Evolutionary conservation across 176 grass and related monocot species (phyloP).

Genomic region (Musa schizocarpa): DNA sequence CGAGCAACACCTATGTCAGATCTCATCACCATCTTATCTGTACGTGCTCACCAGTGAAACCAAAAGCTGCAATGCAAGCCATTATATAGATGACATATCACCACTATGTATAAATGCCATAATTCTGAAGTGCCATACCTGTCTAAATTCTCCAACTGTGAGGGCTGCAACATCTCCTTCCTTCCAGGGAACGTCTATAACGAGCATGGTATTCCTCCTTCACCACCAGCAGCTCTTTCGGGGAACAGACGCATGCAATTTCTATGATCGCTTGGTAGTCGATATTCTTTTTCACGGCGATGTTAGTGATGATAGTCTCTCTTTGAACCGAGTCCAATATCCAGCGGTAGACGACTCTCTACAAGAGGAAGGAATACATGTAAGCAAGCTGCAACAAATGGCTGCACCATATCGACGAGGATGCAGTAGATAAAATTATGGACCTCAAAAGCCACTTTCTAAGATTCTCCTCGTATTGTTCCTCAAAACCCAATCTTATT

Average conservation of each 20-base stretch:
- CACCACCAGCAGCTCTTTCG: conserved; percentile 37
- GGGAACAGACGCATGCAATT: conserved; percentile 49
- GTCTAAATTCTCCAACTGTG: conserved; percentile 38
- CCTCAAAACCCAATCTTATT: conserved; percentile 45
- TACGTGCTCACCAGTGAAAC: conserved; percentile 52
- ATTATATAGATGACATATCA: not conserved
- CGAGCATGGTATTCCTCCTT: conserved; percentile 58
- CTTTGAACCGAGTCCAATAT: conserved; percentile 47
- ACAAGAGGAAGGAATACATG: not conserved
- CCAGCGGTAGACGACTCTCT: conserved; percentile 70
- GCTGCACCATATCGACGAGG: no score
- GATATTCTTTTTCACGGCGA: conserved; percentile 34
- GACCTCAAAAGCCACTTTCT: conserved; percentile 58
- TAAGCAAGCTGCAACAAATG: no score
- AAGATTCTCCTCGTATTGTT: conserved; percentile 44
- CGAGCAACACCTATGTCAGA: conserved; percentile 30
- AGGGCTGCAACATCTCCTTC: conserved; percentile 46
- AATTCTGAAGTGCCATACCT: conserved; percentile 5
- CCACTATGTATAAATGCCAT: not conserved
- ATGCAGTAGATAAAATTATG: not conserved
- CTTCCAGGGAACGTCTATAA: conserved; percentile 55
- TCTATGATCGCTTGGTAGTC: conserved; percentile 56
- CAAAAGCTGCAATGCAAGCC: conserved; percentile 35
- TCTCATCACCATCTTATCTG: conserved; percentile 57
- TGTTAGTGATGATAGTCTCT: conserved; percentile 48